Evolutionary conservation across 148 eudicot genomes (phyloP).

Genomic region (Fagopyrum tataricum): DNA sequence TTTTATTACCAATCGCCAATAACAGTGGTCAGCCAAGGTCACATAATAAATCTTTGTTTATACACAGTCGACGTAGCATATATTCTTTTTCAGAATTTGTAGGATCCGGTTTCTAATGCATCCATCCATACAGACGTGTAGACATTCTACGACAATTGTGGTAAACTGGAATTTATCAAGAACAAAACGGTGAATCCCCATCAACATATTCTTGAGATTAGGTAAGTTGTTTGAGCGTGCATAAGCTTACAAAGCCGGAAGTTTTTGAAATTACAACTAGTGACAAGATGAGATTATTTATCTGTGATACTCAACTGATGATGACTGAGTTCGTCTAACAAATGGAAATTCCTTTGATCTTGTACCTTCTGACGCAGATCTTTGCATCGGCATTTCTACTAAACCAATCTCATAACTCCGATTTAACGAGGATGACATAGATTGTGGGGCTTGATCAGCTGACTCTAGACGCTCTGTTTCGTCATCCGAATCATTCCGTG

Average conservation of each 20-base stretch:
- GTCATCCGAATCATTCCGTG: not conserved
- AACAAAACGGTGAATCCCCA: too few species aligned
- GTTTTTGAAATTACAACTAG: not conserved
- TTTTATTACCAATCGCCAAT: too few species aligned
- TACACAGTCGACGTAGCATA: too few species aligned
- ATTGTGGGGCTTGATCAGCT: not conserved
- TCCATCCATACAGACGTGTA: too few species aligned
- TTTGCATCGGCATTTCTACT: not conserved
- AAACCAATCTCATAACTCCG: not conserved
- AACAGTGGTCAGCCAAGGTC: too few species aligned
- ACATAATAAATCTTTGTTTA: too few species aligned
- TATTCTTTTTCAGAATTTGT: too few species aligned
- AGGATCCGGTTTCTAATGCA: too few species aligned
- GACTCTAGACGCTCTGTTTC: not conserved
- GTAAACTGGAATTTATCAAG: too few species aligned
- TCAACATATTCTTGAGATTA: too few species aligned
- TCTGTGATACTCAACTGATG: not conserved
- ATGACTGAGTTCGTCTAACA: not conserved
- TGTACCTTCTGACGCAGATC: not conserved
- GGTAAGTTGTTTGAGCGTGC: too few species aligned
- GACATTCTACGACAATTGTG: too few species aligned
- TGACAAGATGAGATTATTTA: not conserved
- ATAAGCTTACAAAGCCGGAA: not conserved
- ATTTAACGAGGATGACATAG: not conserved
- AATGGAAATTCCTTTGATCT: not conserved